phyloP scores from a whole-genome alignment of 1,284 basidiomycete genomes.

The Puccinia triticina region DNA sequence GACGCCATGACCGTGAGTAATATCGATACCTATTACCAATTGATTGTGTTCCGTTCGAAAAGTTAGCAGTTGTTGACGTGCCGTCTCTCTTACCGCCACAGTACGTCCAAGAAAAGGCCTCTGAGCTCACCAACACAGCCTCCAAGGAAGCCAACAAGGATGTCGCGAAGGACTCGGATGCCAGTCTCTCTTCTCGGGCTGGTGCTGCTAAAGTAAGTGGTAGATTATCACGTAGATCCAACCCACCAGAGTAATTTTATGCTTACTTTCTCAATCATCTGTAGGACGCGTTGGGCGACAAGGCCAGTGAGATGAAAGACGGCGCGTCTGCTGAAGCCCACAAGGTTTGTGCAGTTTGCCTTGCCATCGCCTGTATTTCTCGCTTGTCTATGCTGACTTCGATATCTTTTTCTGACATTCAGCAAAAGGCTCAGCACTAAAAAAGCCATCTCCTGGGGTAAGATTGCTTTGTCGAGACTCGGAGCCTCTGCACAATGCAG shows the following conservation, averaged over 20 bases:
- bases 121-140: conserved; percentile 51
- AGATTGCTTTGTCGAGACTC: neutral
- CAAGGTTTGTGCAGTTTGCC: conserved; percentile 9
- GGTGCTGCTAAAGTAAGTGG: conserved; percentile 52
- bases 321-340: conserved; percentile 40
- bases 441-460: neutral
- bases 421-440: conserved; percentile 21
- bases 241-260: neutral
- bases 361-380: neutral
- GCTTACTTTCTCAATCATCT: neutral
- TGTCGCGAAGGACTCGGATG: conserved; percentile 55
- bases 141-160: conserved; percentile 57
- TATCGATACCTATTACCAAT: neutral
- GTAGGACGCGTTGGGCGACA: conserved; percentile 52
- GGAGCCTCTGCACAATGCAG: neutral
- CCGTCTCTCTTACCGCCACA: neutral
- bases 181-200: conserved; percentile 53
- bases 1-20: conserved; percentile 43
- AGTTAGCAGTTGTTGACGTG: neutral
- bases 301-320: conserved; percentile 52
- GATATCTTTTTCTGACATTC: neutral
- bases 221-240: neutral
- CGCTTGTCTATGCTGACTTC: neutral
- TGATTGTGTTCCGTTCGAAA: neutral
- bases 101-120: conserved; percentile 55